Evolutionary conservation across 768 basidiomycete genomes (phyloP).

Genomic region (Chalciporus piperatus): DNA sequence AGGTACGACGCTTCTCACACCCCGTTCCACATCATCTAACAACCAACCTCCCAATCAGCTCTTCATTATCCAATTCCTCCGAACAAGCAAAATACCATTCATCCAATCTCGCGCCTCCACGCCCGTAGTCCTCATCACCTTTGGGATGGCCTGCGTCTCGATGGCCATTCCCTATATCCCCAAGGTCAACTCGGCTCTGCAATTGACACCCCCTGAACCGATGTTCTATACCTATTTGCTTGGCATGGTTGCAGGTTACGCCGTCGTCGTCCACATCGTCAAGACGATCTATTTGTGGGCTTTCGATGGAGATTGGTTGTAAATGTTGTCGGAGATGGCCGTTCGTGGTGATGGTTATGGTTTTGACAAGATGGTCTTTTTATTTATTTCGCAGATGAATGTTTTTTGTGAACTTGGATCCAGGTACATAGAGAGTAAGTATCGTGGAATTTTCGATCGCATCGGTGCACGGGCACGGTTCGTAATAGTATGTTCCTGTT

Average conservation of each 20-base stretch:
- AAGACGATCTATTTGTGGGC: conserved; percentile 26
- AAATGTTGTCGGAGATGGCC: background rate
- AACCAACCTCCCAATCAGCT: conserved; percentile 11
- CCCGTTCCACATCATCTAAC: background rate
- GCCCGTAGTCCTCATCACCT: conserved; percentile 26
- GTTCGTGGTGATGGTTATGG: too few species aligned
- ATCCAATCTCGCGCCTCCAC: conserved; percentile 30
- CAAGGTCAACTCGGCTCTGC: conserved; percentile 29
- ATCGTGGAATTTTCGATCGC: background rate
- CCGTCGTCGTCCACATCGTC: conserved; percentile 24
- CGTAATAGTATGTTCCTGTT: too few species aligned
- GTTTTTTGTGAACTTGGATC: background rate
- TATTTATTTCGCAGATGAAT: too few species aligned
- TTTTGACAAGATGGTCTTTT: too few species aligned
- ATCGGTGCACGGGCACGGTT: too few species aligned
- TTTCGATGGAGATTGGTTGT: conserved; percentile 32
- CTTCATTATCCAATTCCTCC: conserved; percentile 34
- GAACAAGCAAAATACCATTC: conserved; percentile 30
- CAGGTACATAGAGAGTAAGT: background rate
- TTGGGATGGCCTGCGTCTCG: conserved; percentile 30
- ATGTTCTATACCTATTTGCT: conserved; percentile 29
- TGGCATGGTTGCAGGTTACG: conserved; percentile 22
- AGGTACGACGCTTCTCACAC: conserved; percentile 19
- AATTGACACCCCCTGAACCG: conserved; percentile 26
- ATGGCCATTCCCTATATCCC: conserved; percentile 35